A percentile compares a stretch with the other conserved stretches of the same genome.
These are phyloP conservation scores for Allomyces macrogynus DNA, from an alignment of 192 early-diverging fungal species.

Conservation along the genomic window DNA sequence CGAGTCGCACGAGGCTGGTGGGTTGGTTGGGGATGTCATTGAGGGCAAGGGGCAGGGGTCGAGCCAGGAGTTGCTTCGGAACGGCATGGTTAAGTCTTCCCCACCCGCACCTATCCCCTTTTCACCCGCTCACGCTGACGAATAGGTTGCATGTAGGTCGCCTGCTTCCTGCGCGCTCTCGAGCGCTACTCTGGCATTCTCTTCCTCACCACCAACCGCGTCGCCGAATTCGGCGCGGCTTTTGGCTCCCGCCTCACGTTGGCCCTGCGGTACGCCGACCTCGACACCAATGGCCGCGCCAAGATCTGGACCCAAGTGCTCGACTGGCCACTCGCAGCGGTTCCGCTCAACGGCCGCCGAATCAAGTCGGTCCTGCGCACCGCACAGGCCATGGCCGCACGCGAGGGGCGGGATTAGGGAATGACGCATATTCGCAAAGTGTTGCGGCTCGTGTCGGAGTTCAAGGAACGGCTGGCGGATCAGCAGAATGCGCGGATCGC, in stretches of 20 bases:
- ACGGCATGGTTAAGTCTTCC: constrained; percentile 4
- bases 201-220: constrained; percentile 14
- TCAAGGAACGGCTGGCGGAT: no score
- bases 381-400: background rate
- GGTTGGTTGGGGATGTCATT: constrained; percentile 16
- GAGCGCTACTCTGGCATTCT: constrained; percentile 11
- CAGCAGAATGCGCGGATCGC: no score
- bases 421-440: background rate
- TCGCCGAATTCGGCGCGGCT: constrained; percentile 8
- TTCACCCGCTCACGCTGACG: no score
- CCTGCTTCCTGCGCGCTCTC: constrained; percentile 9
- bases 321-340: constrained; percentile 1
- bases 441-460: background rate
- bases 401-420: background rate
- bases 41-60: constrained; percentile 28
- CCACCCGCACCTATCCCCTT: no score
- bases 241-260: constrained; percentile 6
- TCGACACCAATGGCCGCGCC: constrained; percentile 4
- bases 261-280: constrained; percentile 6
- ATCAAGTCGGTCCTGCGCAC: constrained; percentile 2
- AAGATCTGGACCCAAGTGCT: constrained; percentile 9
- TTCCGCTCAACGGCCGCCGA: constrained; percentile 2
- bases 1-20: constrained; percentile 12
- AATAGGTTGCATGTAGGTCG: no score
- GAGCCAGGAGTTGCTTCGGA: constrained; percentile 22